Evolutionary conservation across 306 rosid genomes (phyloP).

Genomic region (Citrullus colocynthis): DNA sequence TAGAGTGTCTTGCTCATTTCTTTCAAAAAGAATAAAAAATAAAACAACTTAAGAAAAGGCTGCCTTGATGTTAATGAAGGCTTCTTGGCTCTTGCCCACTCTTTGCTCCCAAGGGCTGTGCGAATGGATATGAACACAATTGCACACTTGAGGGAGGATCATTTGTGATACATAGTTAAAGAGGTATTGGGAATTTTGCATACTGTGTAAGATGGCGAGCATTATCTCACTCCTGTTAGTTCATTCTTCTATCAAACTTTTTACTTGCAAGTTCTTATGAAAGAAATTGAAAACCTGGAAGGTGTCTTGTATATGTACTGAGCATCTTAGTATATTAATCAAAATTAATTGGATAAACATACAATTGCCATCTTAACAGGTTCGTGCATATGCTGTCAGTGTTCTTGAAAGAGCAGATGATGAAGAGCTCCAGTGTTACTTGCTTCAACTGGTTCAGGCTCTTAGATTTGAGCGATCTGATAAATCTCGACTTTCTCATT

Average conservation of each 20-base stretch:
- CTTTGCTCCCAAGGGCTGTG: background rate
- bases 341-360: background rate
- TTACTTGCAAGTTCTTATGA: background rate
- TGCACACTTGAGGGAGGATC: background rate
- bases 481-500: conserved; percentile 84
- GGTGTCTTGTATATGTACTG: background rate
- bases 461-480: conserved; percentile 96
- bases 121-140: background rate
- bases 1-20: background rate
- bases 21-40: background rate
- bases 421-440: conserved; percentile 92
- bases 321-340: background rate
- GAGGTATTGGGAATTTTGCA: background rate
- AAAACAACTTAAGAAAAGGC: background rate
- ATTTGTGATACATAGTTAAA: background rate
- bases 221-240: background rate
- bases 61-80: background rate
- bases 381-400: conserved; percentile 98
- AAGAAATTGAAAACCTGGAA: background rate
- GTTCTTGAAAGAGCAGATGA: conserved; percentile 98
- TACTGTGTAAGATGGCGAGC: background rate
- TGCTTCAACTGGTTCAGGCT: conserved; percentile 97
- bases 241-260: background rate
- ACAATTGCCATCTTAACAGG: conserved; percentile 33
- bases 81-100: background rate